Evolutionary conservation across 495 filamentous ascomycete species (phyloP), one percentile per base, ranked within the genome.

Genomic region (Penicillium robsamsonii): DNA sequence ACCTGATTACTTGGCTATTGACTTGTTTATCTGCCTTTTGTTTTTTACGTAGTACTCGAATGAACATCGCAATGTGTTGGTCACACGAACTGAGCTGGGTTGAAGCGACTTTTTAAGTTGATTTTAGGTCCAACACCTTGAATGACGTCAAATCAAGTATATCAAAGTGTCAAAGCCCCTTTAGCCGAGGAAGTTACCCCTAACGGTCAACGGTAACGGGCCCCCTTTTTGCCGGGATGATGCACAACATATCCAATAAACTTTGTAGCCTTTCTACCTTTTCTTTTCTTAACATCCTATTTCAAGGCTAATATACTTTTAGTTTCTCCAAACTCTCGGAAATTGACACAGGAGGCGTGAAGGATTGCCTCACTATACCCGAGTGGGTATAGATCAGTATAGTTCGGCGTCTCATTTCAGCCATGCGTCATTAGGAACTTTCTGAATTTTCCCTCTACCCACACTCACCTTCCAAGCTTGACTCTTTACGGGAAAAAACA

Each of bases 221-320:
- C 4, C 25, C 46, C 58, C 60, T 53, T 53, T 57, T 47, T 59
- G 25, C 51, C 55, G 61, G 46, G 49, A 41, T 63, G 52, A 64
- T 61, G 61, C 63, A 67, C 58, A 67, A 59, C 64, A 67, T 67
- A 33, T 6, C 13, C 10, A 20, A 30, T 49, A 30, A 57, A 43
- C 46, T 57, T 33, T 25, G 5, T 17, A 18, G n/a, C n/a, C n/a
- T n/a, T n/a, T 31, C 25, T 35, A 18, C 29, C 30, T 35, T 35
- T 33, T n/a, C n/a, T 3, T 48, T 6, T 22, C 22, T 22, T n/a
- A 17, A 2, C n/a, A 15, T 20, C 18, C n/a, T 15, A 5, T 31
- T 53, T 30, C 52, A 31, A 18, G 22, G n/a, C 17, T 56, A 50
- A 50, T 17, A n/a, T 37, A 22, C 22, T 22, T 45, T 53, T 59